Evolutionary conservation across 2,329 filamentous ascomycete genomes (phyloP).

Genomic region (Fusarium tupiense): DNA sequence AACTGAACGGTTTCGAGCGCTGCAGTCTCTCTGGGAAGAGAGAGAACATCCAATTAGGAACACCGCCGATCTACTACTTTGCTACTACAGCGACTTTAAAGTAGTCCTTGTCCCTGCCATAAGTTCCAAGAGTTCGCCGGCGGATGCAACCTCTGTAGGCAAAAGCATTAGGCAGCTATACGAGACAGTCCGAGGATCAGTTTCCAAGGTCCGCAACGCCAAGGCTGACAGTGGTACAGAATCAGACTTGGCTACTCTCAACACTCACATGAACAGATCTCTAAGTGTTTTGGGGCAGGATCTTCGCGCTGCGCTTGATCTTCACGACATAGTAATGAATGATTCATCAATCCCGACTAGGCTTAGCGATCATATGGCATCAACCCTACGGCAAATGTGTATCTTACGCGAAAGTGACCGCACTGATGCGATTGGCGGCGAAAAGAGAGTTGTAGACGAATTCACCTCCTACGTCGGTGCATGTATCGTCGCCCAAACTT

Average conservation of each 20-base stretch:
- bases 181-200: background rate
- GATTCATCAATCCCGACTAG: background rate
- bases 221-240: background rate
- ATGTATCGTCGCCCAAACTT: background rate
- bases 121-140: background rate
- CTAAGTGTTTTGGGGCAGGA: background rate
- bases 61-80: background rate
- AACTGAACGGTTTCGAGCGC: background rate
- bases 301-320: conserved; percentile 2
- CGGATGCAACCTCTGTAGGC: background rate
- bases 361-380: conserved; percentile 12
- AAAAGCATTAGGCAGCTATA: background rate
- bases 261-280: background rate
- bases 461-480: background rate
- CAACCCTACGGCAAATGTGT: background rate
- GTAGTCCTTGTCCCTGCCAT: conserved; percentile 1
- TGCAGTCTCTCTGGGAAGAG: background rate
- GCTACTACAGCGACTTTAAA: conserved; percentile 19
- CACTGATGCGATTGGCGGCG: background rate
- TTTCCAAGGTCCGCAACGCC: background rate
- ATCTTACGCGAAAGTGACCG: background rate
- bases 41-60: background rate
- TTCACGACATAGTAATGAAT: background rate
- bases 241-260: conserved; percentile 4
- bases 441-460: rapidly evolving